phyloP scores from a whole-genome alignment of 2,329 filamentous ascomycete species.

The Bipolaris gigantea region DNA sequence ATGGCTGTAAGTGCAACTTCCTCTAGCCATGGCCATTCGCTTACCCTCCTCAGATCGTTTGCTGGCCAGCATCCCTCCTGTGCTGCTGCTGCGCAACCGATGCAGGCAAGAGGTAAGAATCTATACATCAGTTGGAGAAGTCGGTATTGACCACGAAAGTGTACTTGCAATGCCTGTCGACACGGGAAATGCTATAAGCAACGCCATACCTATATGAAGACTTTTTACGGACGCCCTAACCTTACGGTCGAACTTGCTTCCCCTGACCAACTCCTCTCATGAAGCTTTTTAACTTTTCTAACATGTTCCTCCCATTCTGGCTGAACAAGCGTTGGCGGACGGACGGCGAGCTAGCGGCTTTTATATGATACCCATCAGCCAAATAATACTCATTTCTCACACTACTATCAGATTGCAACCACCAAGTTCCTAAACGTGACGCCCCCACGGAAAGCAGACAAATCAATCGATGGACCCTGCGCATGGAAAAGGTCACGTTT shows the following conservation, averaged over 20 bases:
- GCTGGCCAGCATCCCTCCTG: conserved; percentile 59
- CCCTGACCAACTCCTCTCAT: neutral
- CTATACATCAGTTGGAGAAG: neutral
- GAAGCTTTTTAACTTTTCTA: neutral
- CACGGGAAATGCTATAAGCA: conserved; percentile 53
- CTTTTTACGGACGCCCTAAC: neutral
- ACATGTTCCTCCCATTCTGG: neutral
- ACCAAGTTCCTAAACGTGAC: conserved; percentile 4
- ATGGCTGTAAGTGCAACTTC: conserved; percentile 50
- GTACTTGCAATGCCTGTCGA: conserved; percentile 57
- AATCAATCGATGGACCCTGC: neutral
- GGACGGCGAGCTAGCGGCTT: conserved; percentile 1
- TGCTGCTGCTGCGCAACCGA: conserved; percentile 61
- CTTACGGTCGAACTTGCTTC: neutral
- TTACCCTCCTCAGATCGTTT: conserved; percentile 48
- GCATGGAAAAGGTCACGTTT: no score
- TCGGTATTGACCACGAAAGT: conserved; percentile 40
- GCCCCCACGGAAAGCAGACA: no score
- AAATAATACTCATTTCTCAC: conserved; percentile 11
- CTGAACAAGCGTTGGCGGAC: neutral
- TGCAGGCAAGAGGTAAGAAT: conserved; percentile 55
- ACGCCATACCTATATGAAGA: conserved; percentile 50
- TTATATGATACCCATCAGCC: conserved; percentile 3
- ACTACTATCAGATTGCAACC: neutral
- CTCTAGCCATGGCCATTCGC: conserved; percentile 9